A percentile compares a stretch with the other conserved stretches of the same genome.
These are phyloP conservation scores for Delphinella strobiligena DNA, from an alignment of 2,329 filamentous ascomycete genomes.

Conservation along the genomic window DNA sequence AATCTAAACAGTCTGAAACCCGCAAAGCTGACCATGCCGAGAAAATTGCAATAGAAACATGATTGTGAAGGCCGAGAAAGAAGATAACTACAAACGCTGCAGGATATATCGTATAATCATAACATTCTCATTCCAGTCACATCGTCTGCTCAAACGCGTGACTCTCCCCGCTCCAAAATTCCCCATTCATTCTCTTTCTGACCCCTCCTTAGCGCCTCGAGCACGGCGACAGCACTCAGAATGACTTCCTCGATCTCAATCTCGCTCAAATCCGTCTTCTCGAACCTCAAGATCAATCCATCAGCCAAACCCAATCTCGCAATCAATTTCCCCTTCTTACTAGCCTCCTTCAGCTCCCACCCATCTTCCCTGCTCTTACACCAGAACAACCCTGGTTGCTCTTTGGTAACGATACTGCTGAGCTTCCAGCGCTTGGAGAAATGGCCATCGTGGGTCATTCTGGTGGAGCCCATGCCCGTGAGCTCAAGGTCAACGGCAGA, in stretches of 20 bases:
- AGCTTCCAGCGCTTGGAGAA: constrained; percentile 13
- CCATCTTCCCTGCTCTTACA: constrained; percentile 9
- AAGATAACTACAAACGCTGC: too few species aligned
- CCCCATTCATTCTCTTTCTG: background rate
- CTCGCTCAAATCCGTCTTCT: constrained; percentile 10
- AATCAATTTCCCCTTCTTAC: constrained; percentile 11
- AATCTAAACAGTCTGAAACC: too few species aligned
- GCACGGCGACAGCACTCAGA: constrained; percentile 14
- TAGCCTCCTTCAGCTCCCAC: constrained; percentile 11
- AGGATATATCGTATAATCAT: too few species aligned
- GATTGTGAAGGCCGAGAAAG: too few species aligned
- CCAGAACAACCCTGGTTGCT: constrained; percentile 12
- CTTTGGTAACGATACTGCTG: background rate
- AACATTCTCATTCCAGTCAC: too few species aligned
- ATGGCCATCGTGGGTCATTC: constrained; percentile 10
- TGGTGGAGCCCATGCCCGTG: constrained; percentile 9
- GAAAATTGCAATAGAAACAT: too few species aligned
- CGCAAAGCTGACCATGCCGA: too few species aligned
- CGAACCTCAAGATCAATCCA: constrained; percentile 10
- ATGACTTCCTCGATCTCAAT: constrained; percentile 14
- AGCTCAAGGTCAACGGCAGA: constrained; percentile 12
- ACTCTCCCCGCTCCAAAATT: too few species aligned
- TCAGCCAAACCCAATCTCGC: constrained; percentile 13
- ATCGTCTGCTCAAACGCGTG: too few species aligned
- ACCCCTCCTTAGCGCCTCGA: constrained; percentile 12